Base-by-base conservation (phyloP, 306 rosid species). In the Trifolium repens region DNA sequence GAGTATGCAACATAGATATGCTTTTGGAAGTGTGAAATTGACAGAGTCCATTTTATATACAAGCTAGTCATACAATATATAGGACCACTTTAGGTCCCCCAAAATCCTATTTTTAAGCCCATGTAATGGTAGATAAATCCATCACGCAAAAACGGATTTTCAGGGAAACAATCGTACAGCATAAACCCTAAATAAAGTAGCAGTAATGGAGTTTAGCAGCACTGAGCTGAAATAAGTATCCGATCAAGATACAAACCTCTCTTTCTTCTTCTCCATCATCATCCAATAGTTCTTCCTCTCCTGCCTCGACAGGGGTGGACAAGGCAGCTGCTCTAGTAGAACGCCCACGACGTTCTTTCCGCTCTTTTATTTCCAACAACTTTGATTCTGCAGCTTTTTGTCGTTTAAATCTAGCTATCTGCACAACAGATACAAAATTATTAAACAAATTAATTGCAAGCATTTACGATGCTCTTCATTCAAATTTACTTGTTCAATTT, bases 221-320 rank as follows among this genome's bases (percentile, higher is more conserved):
- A 57, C 13, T 32, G 22, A 59, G 64, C 65, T 12, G 47, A 78
- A 63, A 60, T n/a, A 15, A 13, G 54, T 9, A 32, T 55, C 65
- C 24, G 70, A 76, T 80, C 71, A 84, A 64, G 67, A 67, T 35
- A 70, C 87, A 59, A 79, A 96, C 98, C 99, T 96, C 93, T 35
- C 98, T 86, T 81, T 96, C 98, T 82, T 96, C 99, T 80, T 92
- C 99, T 32, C 93, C 98, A 76, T 92, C 99, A 65, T 92, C 98
- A 63, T 96, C 97, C 68, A 87, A 75, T 53, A 74, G 84, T 82
- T 92, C 99, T 83, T 96, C 99, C 79, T 96, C 99, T 44, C 96
- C 97, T 50, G 87, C 89, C 89, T 92, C 96, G 46, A 94, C 84
- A 69, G 96, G 97, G 73, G 99, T 85, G 35, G 99, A 94, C 83